Evolutionary conservation across 768 basidiomycete genomes (phyloP), one percentile per base, ranked within the genome.

Genomic region (Strobilomyces dryophilus): DNA sequence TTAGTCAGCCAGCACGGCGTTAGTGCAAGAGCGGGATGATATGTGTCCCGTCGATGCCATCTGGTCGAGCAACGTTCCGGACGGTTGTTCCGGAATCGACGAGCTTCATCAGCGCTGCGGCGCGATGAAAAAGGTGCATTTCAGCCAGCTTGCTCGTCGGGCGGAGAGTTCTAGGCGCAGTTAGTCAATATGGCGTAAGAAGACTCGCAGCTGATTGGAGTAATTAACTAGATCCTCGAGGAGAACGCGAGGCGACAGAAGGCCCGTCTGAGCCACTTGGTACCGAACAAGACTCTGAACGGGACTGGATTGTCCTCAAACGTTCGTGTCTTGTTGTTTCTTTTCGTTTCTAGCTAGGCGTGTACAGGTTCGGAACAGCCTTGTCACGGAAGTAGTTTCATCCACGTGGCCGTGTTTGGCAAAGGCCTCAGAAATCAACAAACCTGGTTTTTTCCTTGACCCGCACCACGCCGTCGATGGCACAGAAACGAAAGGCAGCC

Each of bases 401-500:
- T 4, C 17, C 59, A 56, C 53, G 54, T 64, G 61, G 52, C 45
- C 12, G 45, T 67, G 47, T 63, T 67, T 65, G 67, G 58, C 61
- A 57, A 60, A 52, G 32, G 51, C 56, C 46, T 62, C 14, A 34
- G 54, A 51, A 60, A 54, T 40, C 53, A 65, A 62, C 61, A 62
- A 54, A 52, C 42, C 46, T 0, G n/a, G n/a, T n/a, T n/a, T n/a
- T n/a, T n/a, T 10, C 29, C 29, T 53, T 43, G 47, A 18, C 39
- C n/a, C 20, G 37, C 51, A 39, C 51, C 35, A 12, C 12, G 14
- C 15, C 12, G 5, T 21, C 43, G 26, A 68, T 68, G 69, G 56
- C 57, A 18, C 61, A 54, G n/a, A 71, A 71, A 29, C 67, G 61
- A 57, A 62, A 64, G 17, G 65, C 58, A 31, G 55, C 11, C 29